Evolutionary conservation across 73 alveolate species (phyloP).

Genomic region (Tetrahymena malaccensis): DNA sequence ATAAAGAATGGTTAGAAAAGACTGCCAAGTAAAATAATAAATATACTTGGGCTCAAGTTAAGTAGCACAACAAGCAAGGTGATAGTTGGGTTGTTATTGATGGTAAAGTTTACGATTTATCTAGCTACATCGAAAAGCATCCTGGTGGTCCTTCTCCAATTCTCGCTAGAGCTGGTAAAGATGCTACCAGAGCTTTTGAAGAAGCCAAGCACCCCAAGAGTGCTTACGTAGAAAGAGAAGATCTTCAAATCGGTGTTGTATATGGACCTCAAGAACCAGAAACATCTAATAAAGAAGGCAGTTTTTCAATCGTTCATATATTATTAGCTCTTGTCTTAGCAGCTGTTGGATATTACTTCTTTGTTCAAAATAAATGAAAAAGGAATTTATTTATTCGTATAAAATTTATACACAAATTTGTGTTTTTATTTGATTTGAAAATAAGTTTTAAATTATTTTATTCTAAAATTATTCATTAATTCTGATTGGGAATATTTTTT

Average conservation of each 20-base stretch:
- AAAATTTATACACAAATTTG: background rate
- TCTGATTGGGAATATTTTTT: no score
- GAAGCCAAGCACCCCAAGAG: constrained; percentile 24
- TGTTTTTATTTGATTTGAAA: background rate
- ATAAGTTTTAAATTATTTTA: no score
- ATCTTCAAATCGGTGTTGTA: constrained; percentile 19
- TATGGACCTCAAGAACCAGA: background rate
- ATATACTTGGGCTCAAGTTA: constrained; percentile 61
- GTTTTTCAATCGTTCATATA: background rate
- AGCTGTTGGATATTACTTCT: background rate
- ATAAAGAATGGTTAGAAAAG: background rate
- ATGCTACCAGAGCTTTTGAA: constrained; percentile 25
- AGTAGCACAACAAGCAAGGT: constrained; percentile 67
- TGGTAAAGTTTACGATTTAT: constrained; percentile 81
- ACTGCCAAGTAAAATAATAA: background rate
- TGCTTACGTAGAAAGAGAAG: constrained; percentile 9
- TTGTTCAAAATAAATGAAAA: background rate
- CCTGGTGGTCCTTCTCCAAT: constrained; percentile 83
- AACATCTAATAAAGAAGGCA: background rate
- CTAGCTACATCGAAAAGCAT: constrained; percentile 71
- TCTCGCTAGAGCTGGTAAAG: constrained; percentile 39
- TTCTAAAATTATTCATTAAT: no score
- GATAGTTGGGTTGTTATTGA: constrained; percentile 87
- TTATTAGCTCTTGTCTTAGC: background rate
- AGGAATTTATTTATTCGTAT: background rate